phyloP scores from a whole-genome alignment of 805 yeast genomes.

The Scheffersomyces lignosus region DNA sequence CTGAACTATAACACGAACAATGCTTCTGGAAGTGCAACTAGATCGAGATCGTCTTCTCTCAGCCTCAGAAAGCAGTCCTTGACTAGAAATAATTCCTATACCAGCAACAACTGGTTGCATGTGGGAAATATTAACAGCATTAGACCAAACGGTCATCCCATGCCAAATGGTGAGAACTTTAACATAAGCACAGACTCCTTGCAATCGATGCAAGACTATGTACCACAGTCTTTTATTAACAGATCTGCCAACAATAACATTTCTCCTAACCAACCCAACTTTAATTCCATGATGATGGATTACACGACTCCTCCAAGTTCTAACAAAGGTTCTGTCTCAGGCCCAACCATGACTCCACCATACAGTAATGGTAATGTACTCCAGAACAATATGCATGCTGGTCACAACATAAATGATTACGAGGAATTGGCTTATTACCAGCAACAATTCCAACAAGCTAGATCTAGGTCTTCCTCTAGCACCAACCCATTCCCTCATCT shows the following conservation, averaged over 20 bases:
- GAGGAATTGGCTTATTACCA: constrained; percentile 31
- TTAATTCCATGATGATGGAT: constrained; percentile 41
- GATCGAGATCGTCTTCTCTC: constrained; percentile 38
- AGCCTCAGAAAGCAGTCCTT: constrained; percentile 44
- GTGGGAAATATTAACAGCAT: constrained; percentile 41
- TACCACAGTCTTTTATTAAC: constrained; percentile 40
- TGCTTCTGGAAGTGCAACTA: constrained; percentile 13
- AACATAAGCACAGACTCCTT: constrained; percentile 39
- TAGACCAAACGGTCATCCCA: constrained; percentile 16
- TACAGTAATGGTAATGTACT: constrained; percentile 5
- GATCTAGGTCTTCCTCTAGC: constrained; percentile 21
- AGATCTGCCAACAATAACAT: constrained; percentile 22
- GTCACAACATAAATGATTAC: constrained; percentile 17
- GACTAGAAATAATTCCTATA: constrained; percentile 41
- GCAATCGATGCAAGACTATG: constrained; percentile 45
- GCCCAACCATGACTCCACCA: constrained; percentile 11
- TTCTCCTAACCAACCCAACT: constrained; percentile 10
- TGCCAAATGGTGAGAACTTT: constrained; percentile 17
- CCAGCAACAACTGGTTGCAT: constrained; percentile 41
- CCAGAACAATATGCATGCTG: constrained; percentile 6
- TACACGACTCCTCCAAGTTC: constrained; percentile 42
- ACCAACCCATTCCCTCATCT: constrained; percentile 31
- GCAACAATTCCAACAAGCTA: constrained; percentile 14
- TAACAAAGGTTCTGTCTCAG: constrained; percentile 29
- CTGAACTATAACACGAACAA: constrained; percentile 23